Conservation (phyloP, 148 eudicot genomes). For the Cornus kousa region DNA sequence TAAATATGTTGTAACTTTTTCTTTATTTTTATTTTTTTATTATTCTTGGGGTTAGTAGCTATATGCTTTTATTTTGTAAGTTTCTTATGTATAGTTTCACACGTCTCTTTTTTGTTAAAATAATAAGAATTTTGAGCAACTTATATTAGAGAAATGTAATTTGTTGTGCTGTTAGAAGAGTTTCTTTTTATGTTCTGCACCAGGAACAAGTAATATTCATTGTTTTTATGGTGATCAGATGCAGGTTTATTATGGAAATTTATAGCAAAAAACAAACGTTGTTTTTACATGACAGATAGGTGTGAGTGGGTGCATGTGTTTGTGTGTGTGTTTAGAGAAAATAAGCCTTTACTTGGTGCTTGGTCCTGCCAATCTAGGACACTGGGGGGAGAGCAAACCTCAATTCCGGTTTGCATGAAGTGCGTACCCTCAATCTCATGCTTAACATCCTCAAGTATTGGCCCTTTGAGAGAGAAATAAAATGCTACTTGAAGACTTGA, state of each 20-base stretch:
- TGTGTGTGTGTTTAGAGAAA: too few relatives aligned
- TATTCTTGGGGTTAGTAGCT: not conserved
- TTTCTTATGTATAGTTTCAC: not conserved
- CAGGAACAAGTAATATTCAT: too few relatives aligned
- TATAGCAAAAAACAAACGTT: not conserved
- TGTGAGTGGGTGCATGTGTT: too few relatives aligned
- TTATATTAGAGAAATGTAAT: not conserved
- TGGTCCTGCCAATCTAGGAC: too few relatives aligned
- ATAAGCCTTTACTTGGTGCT: too few relatives aligned
- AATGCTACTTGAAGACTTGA: too few relatives aligned
- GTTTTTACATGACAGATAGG: not conserved
- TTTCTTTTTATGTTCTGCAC: not conserved
- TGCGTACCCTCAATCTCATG: too few relatives aligned
- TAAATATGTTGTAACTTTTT: not conserved
- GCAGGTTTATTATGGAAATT: not conserved
- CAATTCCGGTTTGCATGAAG: too few relatives aligned
- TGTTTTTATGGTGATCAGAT: not conserved
- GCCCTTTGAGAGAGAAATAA: too few relatives aligned
- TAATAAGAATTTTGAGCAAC: not conserved
- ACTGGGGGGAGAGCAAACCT: too few relatives aligned
- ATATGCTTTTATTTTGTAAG: not conserved
- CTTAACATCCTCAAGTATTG: too few relatives aligned
- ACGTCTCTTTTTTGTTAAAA: not conserved
- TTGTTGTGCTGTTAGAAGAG: not conserved
- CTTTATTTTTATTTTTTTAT: constrained; percentile 12